Evolutionary conservation across 345 rosid genomes (phyloP).

Genomic region (Ceriops decandra): DNA sequence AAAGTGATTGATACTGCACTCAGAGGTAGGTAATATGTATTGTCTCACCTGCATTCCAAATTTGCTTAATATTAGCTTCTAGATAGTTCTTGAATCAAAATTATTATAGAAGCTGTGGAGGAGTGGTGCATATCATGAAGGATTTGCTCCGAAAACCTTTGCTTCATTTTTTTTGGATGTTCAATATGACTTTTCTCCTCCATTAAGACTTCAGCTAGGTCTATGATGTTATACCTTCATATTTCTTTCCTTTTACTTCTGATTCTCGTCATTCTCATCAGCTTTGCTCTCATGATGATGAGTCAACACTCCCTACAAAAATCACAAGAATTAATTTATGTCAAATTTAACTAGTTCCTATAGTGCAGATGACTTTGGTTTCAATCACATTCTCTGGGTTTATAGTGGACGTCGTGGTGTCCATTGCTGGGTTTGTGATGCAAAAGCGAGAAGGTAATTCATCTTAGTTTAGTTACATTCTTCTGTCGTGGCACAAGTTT

Average conservation of each 20-base stretch:
- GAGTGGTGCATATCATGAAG: too few relatives aligned
- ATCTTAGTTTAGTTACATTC: background rate
- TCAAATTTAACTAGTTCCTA: background rate
- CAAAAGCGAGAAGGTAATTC: slow-evolving; percentile 76
- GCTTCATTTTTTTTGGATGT: too few relatives aligned
- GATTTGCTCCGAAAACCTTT: background rate
- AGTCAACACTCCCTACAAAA: background rate
- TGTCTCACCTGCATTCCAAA: background rate
- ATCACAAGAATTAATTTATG: background rate
- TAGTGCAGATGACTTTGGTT: slow-evolving; percentile 86
- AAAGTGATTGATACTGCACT: slow-evolving; percentile 84
- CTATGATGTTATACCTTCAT: background rate
- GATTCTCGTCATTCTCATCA: too few relatives aligned
- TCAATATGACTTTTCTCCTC: background rate
- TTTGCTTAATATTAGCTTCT: background rate
- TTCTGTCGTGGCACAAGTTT: slow-evolving; percentile 3
- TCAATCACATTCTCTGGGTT: slow-evolving; percentile 87
- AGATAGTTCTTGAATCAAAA: too few relatives aligned
- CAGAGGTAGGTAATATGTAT: slow-evolving; percentile 46
- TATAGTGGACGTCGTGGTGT: slow-evolving; percentile 96
- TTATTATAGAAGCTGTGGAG: too few relatives aligned
- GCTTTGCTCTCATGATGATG: background rate
- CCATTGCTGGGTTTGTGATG: slow-evolving; percentile 98
- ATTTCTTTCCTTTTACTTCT: background rate
- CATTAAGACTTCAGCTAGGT: background rate